Percentiles rank a stretch among this genome's conserved stretches.
These are phyloP conservation scores for Lecanosticta acicola DNA, from an alignment of 2,329 filamentous ascomycete genomes.

Conservation along the genomic window DNA sequence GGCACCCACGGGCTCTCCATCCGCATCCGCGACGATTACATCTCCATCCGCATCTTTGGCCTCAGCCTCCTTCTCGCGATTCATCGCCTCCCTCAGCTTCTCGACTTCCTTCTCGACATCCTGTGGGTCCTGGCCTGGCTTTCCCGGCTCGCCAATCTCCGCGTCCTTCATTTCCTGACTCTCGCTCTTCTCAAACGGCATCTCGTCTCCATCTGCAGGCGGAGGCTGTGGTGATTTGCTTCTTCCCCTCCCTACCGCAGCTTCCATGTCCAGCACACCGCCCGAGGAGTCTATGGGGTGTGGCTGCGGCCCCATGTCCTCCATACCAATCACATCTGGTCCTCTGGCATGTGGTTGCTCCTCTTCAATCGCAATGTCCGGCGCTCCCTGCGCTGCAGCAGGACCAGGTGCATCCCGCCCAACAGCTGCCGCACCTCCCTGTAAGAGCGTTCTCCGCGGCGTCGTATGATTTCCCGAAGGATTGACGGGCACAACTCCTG, in stretches of 20 bases:
- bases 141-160: conserved; percentile 14
- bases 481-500: conserved; percentile 62
- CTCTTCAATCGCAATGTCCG: conserved; percentile 35
- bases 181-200: conserved; percentile 1
- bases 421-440: conserved; percentile 22
- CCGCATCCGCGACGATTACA: conserved; percentile 27
- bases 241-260: conserved; percentile 34
- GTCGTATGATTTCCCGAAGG: conserved; percentile 22
- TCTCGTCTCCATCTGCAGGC: conserved; percentile 6
- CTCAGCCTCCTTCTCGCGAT: conserved; percentile 15
- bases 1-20: conserved; percentile 19
- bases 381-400: conserved; percentile 1
- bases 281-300: conserved; percentile 15
- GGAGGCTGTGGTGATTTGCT: conserved; percentile 24
- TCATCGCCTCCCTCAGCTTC: conserved; percentile 15
- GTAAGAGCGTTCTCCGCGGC: conserved; percentile 27
- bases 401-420: conserved; percentile 17
- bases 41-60: conserved; percentile 29
- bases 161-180: conserved; percentile 12
- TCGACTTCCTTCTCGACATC: conserved; percentile 20
- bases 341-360: conserved; percentile 72
- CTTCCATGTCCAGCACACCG: conserved; percentile 36
- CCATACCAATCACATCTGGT: conserved; percentile 75
- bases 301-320: conserved; percentile 74
- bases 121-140: conserved; percentile 16